These are phyloP conservation scores for Epichloe baconii DNA, from an alignment of 2,329 filamentous ascomycete species.

Conservation along the genomic window DNA sequence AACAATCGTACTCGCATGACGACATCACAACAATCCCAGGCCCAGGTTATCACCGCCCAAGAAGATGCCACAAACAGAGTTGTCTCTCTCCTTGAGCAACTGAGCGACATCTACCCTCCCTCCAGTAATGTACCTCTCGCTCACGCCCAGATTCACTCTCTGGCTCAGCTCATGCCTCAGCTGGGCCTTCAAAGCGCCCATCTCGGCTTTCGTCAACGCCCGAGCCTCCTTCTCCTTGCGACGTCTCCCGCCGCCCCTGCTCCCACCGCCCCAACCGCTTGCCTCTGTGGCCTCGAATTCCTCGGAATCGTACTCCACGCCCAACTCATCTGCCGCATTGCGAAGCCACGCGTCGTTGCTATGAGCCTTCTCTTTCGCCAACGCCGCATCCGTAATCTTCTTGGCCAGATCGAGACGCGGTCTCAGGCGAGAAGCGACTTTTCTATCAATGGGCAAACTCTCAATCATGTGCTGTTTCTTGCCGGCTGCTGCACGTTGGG, in stretches of 20 bases:
- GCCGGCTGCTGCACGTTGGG: slow-evolving; percentile 37
- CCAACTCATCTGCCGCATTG: slow-evolving; percentile 78
- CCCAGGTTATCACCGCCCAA: slow-evolving; percentile 28
- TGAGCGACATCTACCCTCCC: slow-evolving; percentile 73
- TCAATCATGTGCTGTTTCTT: slow-evolving; percentile 50
- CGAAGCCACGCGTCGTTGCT: slow-evolving; percentile 77
- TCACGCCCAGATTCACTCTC: slow-evolving; percentile 77
- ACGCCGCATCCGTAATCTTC: slow-evolving; percentile 64
- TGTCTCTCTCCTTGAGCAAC: slow-evolving; percentile 48
- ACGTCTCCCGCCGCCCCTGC: slow-evolving; percentile 60
- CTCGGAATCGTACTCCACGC: slow-evolving; percentile 85
- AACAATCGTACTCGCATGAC: background rate
- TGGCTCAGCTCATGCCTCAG: slow-evolving; percentile 56
- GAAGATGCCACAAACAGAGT: slow-evolving; percentile 23
- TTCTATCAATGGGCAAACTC: slow-evolving; percentile 72
- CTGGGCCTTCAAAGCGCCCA: slow-evolving; percentile 57
- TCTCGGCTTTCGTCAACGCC: slow-evolving; percentile 57
- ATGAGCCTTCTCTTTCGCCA: slow-evolving; percentile 78
- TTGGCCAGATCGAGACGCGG: slow-evolving; percentile 72
- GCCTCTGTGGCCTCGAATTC: slow-evolving; percentile 69
- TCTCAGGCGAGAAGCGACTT: slow-evolving; percentile 62
- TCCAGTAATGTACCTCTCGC: slow-evolving; percentile 72
- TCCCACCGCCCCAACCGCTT: slow-evolving; percentile 46
- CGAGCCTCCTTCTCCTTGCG: slow-evolving; percentile 61
- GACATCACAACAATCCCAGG: slow-evolving; percentile 10